Conservation (phyloP, 441 rosid genomes). For the Manihot esculenta region DNA sequence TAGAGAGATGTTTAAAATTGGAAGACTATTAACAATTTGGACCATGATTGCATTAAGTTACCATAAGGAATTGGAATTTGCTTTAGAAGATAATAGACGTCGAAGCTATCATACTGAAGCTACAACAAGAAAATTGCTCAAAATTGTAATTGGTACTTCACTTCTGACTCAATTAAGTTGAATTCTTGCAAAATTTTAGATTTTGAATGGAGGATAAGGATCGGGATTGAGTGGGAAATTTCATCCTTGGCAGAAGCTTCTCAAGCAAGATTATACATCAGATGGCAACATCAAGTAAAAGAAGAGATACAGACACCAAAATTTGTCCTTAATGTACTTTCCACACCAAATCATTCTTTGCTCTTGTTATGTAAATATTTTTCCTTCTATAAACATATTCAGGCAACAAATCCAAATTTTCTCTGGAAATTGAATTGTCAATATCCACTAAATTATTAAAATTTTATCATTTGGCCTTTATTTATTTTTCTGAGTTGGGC, state of each 20-base stretch:
- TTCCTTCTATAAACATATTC: background rate
- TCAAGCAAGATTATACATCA: slow-evolving; percentile 15
- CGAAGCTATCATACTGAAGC: too few species aligned
- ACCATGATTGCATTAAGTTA: slow-evolving; percentile 4
- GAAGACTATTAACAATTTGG: background rate
- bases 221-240: background rate
- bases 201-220: background rate
- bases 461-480: too few species aligned
- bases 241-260: background rate
- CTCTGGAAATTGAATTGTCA: background rate
- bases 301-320: background rate
- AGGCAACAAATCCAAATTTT: background rate
- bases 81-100: slow-evolving; percentile 37
- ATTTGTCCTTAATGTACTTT: too few species aligned
- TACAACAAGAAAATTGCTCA: too few species aligned
- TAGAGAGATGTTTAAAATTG: slow-evolving; percentile 38
- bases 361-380: background rate
- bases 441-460: background rate
- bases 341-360: too few species aligned
- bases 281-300: background rate
- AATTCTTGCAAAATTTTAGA: too few species aligned
- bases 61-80: slow-evolving; percentile 59
- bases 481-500: background rate
- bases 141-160: too few species aligned
- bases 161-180: too few species aligned